Conservation (phyloP, 1,284 basidiomycete genomes). For the Apiotrichum mycotoxinovorans region DNA sequence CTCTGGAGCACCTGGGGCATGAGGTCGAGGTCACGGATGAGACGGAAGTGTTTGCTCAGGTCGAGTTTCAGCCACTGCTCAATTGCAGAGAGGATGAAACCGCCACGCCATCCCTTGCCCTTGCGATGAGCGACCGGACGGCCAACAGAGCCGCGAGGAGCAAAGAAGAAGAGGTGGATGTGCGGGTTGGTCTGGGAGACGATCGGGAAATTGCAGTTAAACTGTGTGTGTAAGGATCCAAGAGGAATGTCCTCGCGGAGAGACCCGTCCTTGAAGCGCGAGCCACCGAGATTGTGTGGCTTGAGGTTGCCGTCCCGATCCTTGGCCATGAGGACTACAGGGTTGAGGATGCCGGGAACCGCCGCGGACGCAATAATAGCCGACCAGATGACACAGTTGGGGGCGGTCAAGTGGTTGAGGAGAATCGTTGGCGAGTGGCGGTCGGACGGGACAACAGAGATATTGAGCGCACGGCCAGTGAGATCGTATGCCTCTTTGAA, state of each 20-base stretch:
- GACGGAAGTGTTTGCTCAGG: constrained; percentile 90
- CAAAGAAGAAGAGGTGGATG: constrained; percentile 97
- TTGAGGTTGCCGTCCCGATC: constrained; percentile 72
- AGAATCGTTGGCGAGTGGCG: constrained; percentile 96
- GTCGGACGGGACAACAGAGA: constrained; percentile 91
- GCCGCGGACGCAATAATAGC: constrained; percentile 51
- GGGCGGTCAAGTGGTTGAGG: constrained; percentile 92
- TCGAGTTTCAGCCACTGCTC: constrained; percentile 94
- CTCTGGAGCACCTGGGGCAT: constrained; percentile 83
- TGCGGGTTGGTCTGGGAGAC: constrained; percentile 95
- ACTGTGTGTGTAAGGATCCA: constrained; percentile 86
- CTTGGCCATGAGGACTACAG: constrained; percentile 86
- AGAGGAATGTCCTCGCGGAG: constrained; percentile 90
- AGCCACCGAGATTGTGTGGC: constrained; percentile 88
- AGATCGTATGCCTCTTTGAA: constrained; percentile 92
- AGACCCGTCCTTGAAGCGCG: constrained; percentile 86
- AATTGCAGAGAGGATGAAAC: constrained; percentile 84
- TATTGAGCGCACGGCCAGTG: constrained; percentile 86
- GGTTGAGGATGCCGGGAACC: constrained; percentile 50
- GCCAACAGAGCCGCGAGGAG: constrained; percentile 87
- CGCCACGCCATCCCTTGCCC: constrained; percentile 74
- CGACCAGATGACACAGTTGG: constrained; percentile 67
- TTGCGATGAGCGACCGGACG: constrained; percentile 32
- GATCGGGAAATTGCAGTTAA: constrained; percentile 92
- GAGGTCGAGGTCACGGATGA: constrained; percentile 87